phyloP scores from a whole-genome alignment of 192 early-diverging fungal genomes.

The Backusella tuberculispora region DNA sequence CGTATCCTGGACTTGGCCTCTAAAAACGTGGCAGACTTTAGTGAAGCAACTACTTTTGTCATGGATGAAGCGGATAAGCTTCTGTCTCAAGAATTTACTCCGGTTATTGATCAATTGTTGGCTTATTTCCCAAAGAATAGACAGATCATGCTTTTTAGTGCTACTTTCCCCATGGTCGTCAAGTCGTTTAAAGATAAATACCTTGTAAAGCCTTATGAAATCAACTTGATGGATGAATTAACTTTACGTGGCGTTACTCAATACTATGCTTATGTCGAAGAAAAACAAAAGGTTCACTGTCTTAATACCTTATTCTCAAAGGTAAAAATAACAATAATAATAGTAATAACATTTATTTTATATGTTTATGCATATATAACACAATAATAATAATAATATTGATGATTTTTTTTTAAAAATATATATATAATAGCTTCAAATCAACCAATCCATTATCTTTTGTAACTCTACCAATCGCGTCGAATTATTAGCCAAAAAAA shows the following conservation, averaged over 20 bases:
- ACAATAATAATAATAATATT: too few relatives aligned
- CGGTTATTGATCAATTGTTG: conserved; percentile 97
- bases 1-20: conserved; percentile 96
- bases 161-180: conserved; percentile 98
- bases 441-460: conserved; percentile 99
- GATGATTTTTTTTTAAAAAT: background rate
- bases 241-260: conserved; percentile 98
- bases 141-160: conserved; percentile 96
- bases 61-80: conserved; percentile 99
- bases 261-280: conserved; percentile 99
- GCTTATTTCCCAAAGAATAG: conserved; percentile 84
- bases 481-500: conserved; percentile 98
- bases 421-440: conserved; percentile 72
- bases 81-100: conserved; percentile 96
- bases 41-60: conserved; percentile 87
- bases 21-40: conserved; percentile 91
- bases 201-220: conserved; percentile 95
- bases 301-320: conserved; percentile 93
- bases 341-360: background rate
- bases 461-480: conserved; percentile 99
- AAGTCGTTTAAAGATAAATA: conserved; percentile 98
- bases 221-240: conserved; percentile 99
- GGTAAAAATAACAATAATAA: background rate
- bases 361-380: background rate
- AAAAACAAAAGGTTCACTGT: conserved; percentile 98